Base-by-base conservation (phyloP, 176 grass and related monocot genomes). In the Chrysopogon serrulatus region DNA sequence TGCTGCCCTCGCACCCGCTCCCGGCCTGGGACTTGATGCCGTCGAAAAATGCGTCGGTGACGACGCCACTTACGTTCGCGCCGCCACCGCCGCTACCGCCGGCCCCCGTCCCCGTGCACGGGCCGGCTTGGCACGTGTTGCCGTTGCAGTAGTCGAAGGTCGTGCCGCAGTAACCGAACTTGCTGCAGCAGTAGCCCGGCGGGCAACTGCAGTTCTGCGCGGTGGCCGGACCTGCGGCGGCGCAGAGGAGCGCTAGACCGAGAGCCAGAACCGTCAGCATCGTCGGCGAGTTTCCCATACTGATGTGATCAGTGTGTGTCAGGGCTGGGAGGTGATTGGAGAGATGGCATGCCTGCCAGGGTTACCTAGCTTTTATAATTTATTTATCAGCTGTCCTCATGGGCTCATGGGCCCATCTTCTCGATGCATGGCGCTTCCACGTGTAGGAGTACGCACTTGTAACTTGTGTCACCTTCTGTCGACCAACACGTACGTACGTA, bases 1-100 rank as follows among this genome's bases (percentile, higher is more conserved):
- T 47, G 15, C 68, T 91, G 31, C 92, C 92, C 42, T 56, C 49
- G 70, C 95, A 98, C n/a, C 77, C 39, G 56, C 13, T 19, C 42
- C 23, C 76, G 17, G 92, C 73, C 90, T 89, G 80, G 63, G 61
- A 39, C 64, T 78, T 92, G 81, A 97, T 90, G 28, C 90, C 28
- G 48, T 90, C 35, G 73, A 97, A 83, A 75, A 76, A 86, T 5
- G 53, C 28, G 19, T 13, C 23, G 11, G 81, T 70, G 54, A 83
- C 47, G 45, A 90, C 5, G 59, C 4, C 30, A 4, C 32, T 67
- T 16, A 88, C 60, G 19, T 70, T 21, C 4, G 5, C 81, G 11
- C 81, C 68, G 43, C 8, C 4, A 15, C 70, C 19, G 18, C 39
- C 2, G 59, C 59, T 30, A 3, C 24, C 24, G 27, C 35, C 44